phyloP scores from a whole-genome alignment of 371 early-diverging fungal species.

The Amoeboaphelidium occidentale region DNA sequence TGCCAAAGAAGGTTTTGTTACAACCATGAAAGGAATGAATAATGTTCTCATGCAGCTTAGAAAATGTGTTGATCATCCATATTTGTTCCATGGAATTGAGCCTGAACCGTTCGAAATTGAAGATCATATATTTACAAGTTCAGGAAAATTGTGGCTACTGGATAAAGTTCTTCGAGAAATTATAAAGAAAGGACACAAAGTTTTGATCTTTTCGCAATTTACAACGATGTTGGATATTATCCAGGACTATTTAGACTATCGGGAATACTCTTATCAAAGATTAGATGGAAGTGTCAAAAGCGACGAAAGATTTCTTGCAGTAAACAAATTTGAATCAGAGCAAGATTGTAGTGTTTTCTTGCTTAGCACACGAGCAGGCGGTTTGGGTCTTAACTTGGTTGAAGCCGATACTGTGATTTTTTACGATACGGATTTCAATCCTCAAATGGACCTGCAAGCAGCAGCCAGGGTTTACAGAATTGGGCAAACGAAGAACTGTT shows the following conservation, averaged over 20 bases:
- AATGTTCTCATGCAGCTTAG: constrained; percentile 72
- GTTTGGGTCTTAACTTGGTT: constrained; percentile 95
- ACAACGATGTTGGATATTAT: constrained; percentile 83
- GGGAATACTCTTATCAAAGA: constrained; percentile 70
- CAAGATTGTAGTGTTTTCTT: constrained; percentile 86
- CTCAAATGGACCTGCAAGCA: constrained; percentile 87
- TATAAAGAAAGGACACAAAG: constrained; percentile 78
- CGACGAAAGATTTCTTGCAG: constrained; percentile 77
- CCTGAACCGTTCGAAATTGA: constrained; percentile 27
- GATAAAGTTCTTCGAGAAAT: constrained; percentile 66
- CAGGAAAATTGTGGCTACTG: constrained; percentile 86
- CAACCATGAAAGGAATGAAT: not conserved
- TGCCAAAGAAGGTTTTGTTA: not conserved
- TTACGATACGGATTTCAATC: constrained; percentile 98
- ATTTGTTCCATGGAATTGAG: constrained; percentile 84
- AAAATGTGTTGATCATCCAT: constrained; percentile 97
- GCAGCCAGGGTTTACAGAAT: constrained; percentile 96
- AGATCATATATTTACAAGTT: constrained; percentile 70
- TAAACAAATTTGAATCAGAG: constrained; percentile 87
- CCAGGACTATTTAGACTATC: constrained; percentile 64
- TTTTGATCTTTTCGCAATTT: constrained; percentile 93
- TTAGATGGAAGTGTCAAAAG: constrained; percentile 83
- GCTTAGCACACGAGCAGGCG: constrained; percentile 95
- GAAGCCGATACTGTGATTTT: constrained; percentile 99
- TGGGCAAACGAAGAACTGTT: constrained; percentile 81